Conservation (phyloP, 306 rosid species). For the Cicer bijugum region DNA sequence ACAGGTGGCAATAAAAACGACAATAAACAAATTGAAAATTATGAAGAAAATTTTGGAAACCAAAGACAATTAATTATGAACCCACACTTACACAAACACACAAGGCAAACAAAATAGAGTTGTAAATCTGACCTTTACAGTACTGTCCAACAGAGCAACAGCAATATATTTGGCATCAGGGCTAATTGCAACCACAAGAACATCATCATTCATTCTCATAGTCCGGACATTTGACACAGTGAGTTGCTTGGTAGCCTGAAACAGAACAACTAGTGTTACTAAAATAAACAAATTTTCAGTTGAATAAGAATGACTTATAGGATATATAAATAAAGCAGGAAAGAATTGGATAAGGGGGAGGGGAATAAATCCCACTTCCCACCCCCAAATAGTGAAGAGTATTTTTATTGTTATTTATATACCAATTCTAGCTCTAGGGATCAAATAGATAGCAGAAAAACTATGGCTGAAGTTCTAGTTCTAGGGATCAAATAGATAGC, state of each 20-base stretch:
- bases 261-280: slow-evolving; percentile 37
- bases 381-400: slow-evolving; percentile 9
- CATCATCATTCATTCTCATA: slow-evolving; percentile 89
- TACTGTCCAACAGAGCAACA: slow-evolving; percentile 77
- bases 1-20: slow-evolving; percentile 25
- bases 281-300: slow-evolving; percentile 26
- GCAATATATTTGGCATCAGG: slow-evolving; percentile 92
- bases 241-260: slow-evolving; percentile 73
- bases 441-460: slow-evolving; percentile 6
- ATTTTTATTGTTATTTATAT: neutral
- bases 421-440: slow-evolving; percentile 29
- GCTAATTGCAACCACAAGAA: slow-evolving; percentile 76
- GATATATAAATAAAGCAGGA: slow-evolving; percentile 9
- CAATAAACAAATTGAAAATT: slow-evolving; percentile 23
- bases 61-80: slow-evolving; percentile 9
- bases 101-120: slow-evolving; percentile 30
- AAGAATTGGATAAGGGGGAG: neutral
- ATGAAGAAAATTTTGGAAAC: slow-evolving; percentile 5
- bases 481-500: slow-evolving; percentile 12
- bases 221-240: slow-evolving; percentile 66
- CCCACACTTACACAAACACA: slow-evolving; percentile 19
- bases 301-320: slow-evolving; percentile 7
- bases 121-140: slow-evolving; percentile 75
- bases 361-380: neutral
- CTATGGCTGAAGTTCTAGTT: slow-evolving; percentile 20